Base-by-base conservation (phyloP, 306 rosid species). In the Cucumis cinereus region DNA sequence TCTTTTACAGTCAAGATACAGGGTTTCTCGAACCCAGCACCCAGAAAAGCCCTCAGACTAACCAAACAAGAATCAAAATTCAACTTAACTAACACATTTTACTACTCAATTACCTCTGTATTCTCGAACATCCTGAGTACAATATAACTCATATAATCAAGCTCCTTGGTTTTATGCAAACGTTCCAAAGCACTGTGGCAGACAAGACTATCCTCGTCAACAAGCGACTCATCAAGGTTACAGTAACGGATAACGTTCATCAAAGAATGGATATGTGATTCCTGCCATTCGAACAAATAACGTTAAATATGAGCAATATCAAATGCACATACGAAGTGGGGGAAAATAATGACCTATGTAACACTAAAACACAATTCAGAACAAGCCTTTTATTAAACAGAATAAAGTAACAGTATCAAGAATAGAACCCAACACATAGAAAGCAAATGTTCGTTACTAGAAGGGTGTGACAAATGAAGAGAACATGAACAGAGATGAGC, bases 231-330 rank as follows among this genome's bases (percentile, higher is more conserved):
- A 69, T 94, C 99, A 89, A 92, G 83, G 87, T 94, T 92, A 80
- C 97, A 94, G 74, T 89, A 94, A 53, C 99, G 99, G 68, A 94
- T 93, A 77, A 94, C 97, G 79, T 94, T 94, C 97, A 94, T 86
- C 12, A 94, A 90, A 60, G 99, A 92, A 87, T 94, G 99, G 68
- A 94, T 90, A 80, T 94, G 99, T 62, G 99, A 94, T 83, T 94
- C 99, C 99, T 94, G 86, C 72, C 86, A 79, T 73, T 54, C 30
- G 79, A 79, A 78, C 78, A 43, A 22, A 45, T 45, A 43, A 54
- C 62, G 40, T 30, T 54, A 50, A 47, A 74, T 75, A 45, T 33
- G 69, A 5, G 38, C 54, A 73, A 55, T 63, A 79, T 61, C 77
- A 74, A 26, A 38, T 16, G 74, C 11, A 53, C 24, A 58, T 68